Percentiles rank a stretch among this genome's conserved stretches.
Conservation (phyloP, 306 rosid species). For the Glycine latifolia region DNA sequence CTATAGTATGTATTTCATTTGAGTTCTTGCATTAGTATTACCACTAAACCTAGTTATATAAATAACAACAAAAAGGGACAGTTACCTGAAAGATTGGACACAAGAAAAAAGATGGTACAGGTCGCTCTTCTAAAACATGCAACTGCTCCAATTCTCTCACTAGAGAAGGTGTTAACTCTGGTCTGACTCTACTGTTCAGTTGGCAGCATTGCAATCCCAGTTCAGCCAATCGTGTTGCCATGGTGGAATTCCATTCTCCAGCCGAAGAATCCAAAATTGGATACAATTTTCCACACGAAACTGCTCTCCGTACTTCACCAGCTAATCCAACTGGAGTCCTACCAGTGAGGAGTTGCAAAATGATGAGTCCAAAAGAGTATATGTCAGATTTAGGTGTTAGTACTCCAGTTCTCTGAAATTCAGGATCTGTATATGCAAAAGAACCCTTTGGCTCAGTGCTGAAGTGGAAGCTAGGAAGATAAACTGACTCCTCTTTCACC, state of each 20-base stretch:
- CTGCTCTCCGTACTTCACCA: slow-evolving; percentile 67
- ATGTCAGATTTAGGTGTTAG: slow-evolving; percentile 76
- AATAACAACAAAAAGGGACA: slow-evolving; percentile 16
- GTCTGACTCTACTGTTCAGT: slow-evolving; percentile 66
- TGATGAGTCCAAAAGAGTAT: slow-evolving; percentile 80
- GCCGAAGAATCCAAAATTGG: slow-evolving; percentile 71
- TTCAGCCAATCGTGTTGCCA: slow-evolving; percentile 58
- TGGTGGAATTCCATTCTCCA: slow-evolving; percentile 71
- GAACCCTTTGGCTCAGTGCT: slow-evolving; percentile 69
- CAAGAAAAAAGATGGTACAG: slow-evolving; percentile 74
- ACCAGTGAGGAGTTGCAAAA: slow-evolving; percentile 79
- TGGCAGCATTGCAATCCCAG: slow-evolving; percentile 80
- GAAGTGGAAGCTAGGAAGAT: slow-evolving; percentile 56
- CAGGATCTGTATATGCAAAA: too few relatives aligned
- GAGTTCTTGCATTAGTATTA: not conserved
- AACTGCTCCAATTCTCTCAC: slow-evolving; percentile 76
- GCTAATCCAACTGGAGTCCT: slow-evolving; percentile 67
- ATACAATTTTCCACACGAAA: slow-evolving; percentile 55
- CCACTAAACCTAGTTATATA: not conserved
- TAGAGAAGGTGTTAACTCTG: slow-evolving; percentile 68
- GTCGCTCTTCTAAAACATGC: slow-evolving; percentile 67
- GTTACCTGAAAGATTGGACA: slow-evolving; percentile 85
- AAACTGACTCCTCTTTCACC: slow-evolving; percentile 65
- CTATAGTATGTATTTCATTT: not conserved
- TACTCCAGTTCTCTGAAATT: slow-evolving; percentile 54